Evolutionary conservation across 2,329 filamentous ascomycete species (phyloP).

Genomic region (Ceratocystis cubensis): DNA sequence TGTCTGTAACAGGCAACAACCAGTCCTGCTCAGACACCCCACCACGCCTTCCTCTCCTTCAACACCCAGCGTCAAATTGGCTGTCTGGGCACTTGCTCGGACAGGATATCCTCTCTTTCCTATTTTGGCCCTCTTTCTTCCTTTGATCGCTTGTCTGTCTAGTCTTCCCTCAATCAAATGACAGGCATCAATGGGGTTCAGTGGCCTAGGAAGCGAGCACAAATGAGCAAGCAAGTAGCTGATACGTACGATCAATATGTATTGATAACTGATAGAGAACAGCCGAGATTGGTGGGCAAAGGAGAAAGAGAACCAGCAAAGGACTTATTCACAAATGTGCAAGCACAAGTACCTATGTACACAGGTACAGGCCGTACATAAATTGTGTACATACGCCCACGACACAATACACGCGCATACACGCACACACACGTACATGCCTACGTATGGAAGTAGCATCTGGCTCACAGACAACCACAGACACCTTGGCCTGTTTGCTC

Average conservation of each 20-base stretch:
- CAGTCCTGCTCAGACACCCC: neutral
- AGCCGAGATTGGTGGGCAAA: neutral
- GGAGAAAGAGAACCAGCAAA: neutral
- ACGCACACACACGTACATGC: neutral
- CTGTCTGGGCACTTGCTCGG: neutral
- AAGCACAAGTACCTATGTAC: neutral
- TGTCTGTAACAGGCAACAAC: neutral
- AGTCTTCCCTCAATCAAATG: neutral
- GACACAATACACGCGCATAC: neutral
- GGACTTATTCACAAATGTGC: neutral
- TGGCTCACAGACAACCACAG: neutral
- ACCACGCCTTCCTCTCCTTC: neutral
- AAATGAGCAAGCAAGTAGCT: no score
- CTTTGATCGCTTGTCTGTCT: neutral
- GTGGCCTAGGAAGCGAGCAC: no score
- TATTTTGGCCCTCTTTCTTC: neutral
- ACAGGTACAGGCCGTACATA: neutral
- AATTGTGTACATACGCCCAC: neutral
- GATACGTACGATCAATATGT: neutral
- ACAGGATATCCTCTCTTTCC: neutral
- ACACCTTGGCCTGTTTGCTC: neutral
- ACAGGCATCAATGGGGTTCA: neutral
- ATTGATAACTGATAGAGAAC: neutral
- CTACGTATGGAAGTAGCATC: neutral
- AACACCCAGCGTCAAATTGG: neutral